Conservation (phyloP, 768 basidiomycete species). For the Calocybe gangraenosa region DNA sequence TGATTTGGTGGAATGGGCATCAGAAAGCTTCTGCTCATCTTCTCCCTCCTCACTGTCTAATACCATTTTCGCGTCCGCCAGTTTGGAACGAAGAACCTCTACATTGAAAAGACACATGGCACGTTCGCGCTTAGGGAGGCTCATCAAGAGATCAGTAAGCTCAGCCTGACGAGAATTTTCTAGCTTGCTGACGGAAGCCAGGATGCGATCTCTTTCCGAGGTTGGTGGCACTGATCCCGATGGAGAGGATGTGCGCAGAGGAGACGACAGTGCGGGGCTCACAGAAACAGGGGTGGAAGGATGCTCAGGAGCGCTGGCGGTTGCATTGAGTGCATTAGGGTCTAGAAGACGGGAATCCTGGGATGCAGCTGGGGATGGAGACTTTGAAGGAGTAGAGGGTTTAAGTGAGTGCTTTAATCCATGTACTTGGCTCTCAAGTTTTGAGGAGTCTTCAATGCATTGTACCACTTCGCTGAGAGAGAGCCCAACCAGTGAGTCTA, state of each 20-base stretch:
- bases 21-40: slow-evolving; percentile 25
- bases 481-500: slow-evolving; percentile 66
- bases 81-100: slow-evolving; percentile 72
- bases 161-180: slow-evolving; percentile 58
- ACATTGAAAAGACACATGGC: slow-evolving; percentile 89
- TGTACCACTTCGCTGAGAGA: slow-evolving; percentile 75
- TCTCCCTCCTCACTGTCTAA: slow-evolving; percentile 68
- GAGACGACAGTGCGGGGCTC: slow-evolving; percentile 69
- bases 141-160: slow-evolving; percentile 78
- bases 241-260: slow-evolving; percentile 82
- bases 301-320: slow-evolving; percentile 87
- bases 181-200: slow-evolving; percentile 58
- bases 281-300: slow-evolving; percentile 84
- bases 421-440: slow-evolving; percentile 61
- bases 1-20: slow-evolving; percentile 15
- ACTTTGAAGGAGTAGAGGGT: slow-evolving; percentile 42
- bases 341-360: slow-evolving; percentile 73
- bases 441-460: slow-evolving; percentile 66
- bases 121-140: slow-evolving; percentile 82
- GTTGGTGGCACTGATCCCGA: slow-evolving; percentile 53
- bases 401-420: slow-evolving; percentile 30
- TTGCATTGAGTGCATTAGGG: slow-evolving; percentile 58
- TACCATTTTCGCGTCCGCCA: slow-evolving; percentile 79
- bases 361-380: slow-evolving; percentile 51
- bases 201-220: slow-evolving; percentile 75